Evolutionary conservation across 345 rosid species (phyloP), one percentile per base, ranked within the genome.

Genomic region (Mallotus nudiflorus): DNA sequence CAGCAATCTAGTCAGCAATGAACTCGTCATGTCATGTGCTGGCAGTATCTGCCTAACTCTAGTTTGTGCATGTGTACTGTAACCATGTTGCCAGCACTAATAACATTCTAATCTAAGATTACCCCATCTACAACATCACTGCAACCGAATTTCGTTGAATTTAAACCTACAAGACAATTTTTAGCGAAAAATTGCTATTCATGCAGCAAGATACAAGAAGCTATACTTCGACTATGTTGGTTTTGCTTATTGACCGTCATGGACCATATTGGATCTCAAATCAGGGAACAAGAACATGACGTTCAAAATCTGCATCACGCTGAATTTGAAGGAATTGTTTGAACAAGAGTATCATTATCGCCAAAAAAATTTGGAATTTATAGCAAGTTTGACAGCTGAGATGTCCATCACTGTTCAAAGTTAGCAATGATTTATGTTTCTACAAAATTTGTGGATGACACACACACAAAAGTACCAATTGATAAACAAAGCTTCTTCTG

Each of bases 381-480:
- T 70, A 45, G 54, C 75, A 63, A 24, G 50, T 67, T n/a, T 31
- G 65, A 71, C 45, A 70, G 81, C 68, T 61, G 74, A 79, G 52
- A 53, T 28, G n/a, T 74, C 70, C 77, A 60, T 73, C 77, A 58
- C 39, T 24, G 70, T 68, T 79, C 80, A 71, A 76, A 70, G 78
- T 62, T 67, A 39, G 73, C 65, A 75, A 80, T 80, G 81, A 86
- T 83, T 78, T 66, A 71, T 66, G 51, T 66, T 77, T 80, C 81
- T 80, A 66, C 73, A 79, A n/a, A 76, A 79, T 78, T 82, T 68
- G 82, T 73, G 69, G 73, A 83, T 70, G 80, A 77, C 80, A 70
- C 82, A 42, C 80, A 75, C 66, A 76, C 55, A 50, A 75, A 80
- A 82, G 83, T 62, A 80, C 54, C 53, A 78, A 73, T 29, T 77